Base-by-base conservation (phyloP, 768 basidiomycete genomes). In the Phylloporus sp. region DNA sequence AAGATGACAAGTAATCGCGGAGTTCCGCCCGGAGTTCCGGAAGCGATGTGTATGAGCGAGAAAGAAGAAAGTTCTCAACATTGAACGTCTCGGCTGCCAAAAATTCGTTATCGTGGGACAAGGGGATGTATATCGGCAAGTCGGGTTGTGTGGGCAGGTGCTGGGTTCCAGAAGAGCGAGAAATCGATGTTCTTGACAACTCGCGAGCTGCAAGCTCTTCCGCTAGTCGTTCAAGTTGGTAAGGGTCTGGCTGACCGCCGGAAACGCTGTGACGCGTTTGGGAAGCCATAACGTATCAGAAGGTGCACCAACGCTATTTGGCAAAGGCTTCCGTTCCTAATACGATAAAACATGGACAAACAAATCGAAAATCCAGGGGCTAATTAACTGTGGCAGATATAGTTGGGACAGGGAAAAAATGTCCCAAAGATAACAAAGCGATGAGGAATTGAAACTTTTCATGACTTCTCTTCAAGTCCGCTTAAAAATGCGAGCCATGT, bases 21-120 rank as follows among this genome's bases (percentile, higher is more conserved):
- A 99, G 73, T 63, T 99, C 94, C 4, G 80, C 68, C 43, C 93
- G 84, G 26, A 97, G 73, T 65, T 97, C 95, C 24, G 86, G 83
- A 17, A 96, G 76, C 9, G 91, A 89, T 0, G 86, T 86, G 56
- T 90, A 83, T 23, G 86, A 75, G 37, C 94, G 80, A 11, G 90
- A 90, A 34, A 93, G 78, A 4, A 98, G 79, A 68, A 98, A 97
- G 2, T 77, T 76, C 59, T 97, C 92, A 15, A 90, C 82, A 56
- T 88, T 73, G 68, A 94, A 98, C 1, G 70, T 67, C 22, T 79
- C 71, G 0, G 82, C 75, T 3, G 76, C 77, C 35, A 97, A 75
- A 55, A 84, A 80, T 5, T 81, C 73, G 63, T 95, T 86, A 62
- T 77, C 67, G 58, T 94, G 93, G 4, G 90, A 83, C 42, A 97